A percentile compares a stretch with the other conserved stretches of the same genome.
Evolutionary conservation across 2,329 filamentous ascomycete species (phyloP).

Genomic region (Aspergillus novofumigatus): DNA sequence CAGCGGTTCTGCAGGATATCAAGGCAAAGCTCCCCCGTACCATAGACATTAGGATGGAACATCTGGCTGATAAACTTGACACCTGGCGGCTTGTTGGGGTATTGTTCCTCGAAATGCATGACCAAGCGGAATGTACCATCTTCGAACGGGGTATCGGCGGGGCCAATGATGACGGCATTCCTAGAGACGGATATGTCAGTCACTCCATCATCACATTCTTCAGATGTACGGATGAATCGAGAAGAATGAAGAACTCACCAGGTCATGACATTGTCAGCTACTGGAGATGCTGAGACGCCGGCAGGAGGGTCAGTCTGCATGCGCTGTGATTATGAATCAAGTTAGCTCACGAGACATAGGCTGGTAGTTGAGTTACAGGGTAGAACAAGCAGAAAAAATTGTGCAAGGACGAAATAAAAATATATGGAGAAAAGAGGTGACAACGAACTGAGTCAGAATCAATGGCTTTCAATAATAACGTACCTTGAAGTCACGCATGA

Average conservation of each 20-base stretch:
- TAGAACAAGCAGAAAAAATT: background rate
- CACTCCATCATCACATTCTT: constrained; percentile 15
- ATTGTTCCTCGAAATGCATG: constrained; percentile 99
- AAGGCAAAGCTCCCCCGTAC: constrained; percentile 89
- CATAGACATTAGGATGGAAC: constrained; percentile 99
- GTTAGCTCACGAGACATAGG: constrained; percentile 8
- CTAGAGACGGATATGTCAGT: constrained; percentile 45
- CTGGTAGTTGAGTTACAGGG: no score
- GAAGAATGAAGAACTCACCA: constrained; percentile 20
- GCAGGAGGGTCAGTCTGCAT: constrained; percentile 99
- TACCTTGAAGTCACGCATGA: constrained; percentile 99
- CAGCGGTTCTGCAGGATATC: constrained; percentile 97
- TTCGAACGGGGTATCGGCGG: constrained; percentile 94
- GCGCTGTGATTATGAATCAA: constrained; percentile 55
- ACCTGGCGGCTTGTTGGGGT: constrained; percentile 94
- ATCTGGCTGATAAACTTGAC: constrained; percentile 99
- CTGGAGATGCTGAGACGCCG: constrained; percentile 91
- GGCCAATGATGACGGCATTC: constrained; percentile 98
- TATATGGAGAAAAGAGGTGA: background rate
- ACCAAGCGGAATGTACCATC: constrained; percentile 96
- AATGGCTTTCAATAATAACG: constrained; percentile 19
- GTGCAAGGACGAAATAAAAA: constrained; percentile 2
- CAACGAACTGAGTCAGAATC: background rate
- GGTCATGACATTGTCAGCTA: constrained; percentile 56
- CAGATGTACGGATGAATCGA: background rate